Evolutionary conservation across 345 rosid genomes (phyloP), one percentile per base, ranked within the genome.

Genomic region (Streptanthus diversifolius): DNA sequence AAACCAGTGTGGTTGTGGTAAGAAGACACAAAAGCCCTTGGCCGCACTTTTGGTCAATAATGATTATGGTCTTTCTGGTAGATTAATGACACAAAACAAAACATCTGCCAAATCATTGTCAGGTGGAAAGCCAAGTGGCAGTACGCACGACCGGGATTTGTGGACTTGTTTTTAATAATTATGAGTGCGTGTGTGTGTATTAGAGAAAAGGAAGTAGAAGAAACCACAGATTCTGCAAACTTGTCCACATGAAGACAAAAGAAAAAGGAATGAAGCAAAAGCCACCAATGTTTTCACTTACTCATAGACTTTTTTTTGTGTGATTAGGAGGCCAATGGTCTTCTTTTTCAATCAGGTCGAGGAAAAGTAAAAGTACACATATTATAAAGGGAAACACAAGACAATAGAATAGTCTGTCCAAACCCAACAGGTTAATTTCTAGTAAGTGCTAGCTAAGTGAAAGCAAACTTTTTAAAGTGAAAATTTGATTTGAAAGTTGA

Each of bases 91-190:
- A 52, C 53, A 27, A 69, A 68, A 67, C 71, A 73, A 35, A 71
- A 70, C 82, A 80, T 84, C 64, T 77, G 80, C 85, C 85, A 82
- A 70, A 60, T 53, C 70, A 41, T 63, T 70, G 82, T 60, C 74
- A 21, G 70, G 70, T 21, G 18, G 39, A 0, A 1, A 3, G 29
- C 68, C 75, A 82, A 79, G 85, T 82, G 86, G 83, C 84, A 18
- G n/a, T 73, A 76, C 71, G 75, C 73, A 59, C 24, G 64, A 53
- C 49, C 33, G 14, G 51, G 57, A 63, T 67, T 9, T 51, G 18
- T 56, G 57, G 47, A 48, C 0, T 47, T 47, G 1, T 18, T 2
- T 3, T 36, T 17, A 40, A 12, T 19, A 36, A 19, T 56, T 10
- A 27, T 13, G 60, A 17, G 53, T 5, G 32, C 5, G n/a, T 21